Base-by-base conservation (phyloP, 805 yeast genomes). In the Lipomyces lipofer region DNA sequence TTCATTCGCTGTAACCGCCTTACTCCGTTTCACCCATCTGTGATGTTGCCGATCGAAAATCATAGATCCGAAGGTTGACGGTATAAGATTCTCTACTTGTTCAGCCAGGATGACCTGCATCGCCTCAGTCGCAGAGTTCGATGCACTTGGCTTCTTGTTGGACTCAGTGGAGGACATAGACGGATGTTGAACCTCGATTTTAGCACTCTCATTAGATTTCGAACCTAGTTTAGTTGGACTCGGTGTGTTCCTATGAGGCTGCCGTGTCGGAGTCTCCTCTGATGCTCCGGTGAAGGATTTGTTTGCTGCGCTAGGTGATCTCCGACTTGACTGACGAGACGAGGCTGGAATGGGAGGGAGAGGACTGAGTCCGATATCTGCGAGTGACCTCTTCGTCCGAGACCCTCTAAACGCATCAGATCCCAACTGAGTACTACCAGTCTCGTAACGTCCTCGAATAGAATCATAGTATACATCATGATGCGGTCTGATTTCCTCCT, bases 21-120 rank as follows among this genome's bases (percentile, higher is more conserved):
- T 45, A 2, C 25, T 22, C 17, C 25, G 38, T 13, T 54, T 51
- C 8, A 52, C 45, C 69, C 69, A 66, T 13, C 55, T 44, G 36
- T 48, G 47, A 25, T 58, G 49, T 19, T 52, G 44, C 4, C 49
- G 42, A 39, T 66, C 68, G 49, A 28, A 64, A 21, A 49, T 62
- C 66, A 64, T 60, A 5, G 62, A 58, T 13, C 65, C 65, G 17
- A 51, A 43, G 13, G 44, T 46, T 12, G 60, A 33, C 21, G 57
- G 59, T 6, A 52, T 54, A 15, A 39, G 27, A 39, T 40, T 21
- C 27, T 29, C 24, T 12, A 48, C 58, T n/a, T 58, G 52, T 38
- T 58, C 51, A 25, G 54, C 55, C 22, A 32, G 49, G 24, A 56
- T 58, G 8, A 56, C 61, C 15, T 48, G 49, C 62, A 58, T 59